These are phyloP conservation scores for Penicillium sclerotigenum DNA, from an alignment of 2,329 filamentous ascomycete genomes.

Conservation along the genomic window DNA sequence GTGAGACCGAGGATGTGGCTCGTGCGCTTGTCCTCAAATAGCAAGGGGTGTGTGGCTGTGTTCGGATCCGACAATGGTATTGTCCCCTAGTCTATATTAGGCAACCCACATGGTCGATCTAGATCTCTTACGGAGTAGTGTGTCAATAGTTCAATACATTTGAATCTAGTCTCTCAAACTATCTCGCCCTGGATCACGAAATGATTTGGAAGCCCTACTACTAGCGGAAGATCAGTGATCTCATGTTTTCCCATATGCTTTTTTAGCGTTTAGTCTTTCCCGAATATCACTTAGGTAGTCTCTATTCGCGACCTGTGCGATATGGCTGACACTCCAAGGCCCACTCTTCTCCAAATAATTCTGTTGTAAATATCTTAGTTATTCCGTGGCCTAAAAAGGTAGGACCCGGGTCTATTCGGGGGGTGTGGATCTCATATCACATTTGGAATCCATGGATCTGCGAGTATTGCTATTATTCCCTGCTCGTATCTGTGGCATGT, in stretches of 20 bases:
- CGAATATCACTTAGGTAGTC: neutral
- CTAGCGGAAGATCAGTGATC: conserved; percentile 5
- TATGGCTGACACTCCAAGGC: conserved; percentile 1
- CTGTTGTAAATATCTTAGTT: neutral
- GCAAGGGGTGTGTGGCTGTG: conserved; percentile 18
- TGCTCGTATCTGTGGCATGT: neutral
- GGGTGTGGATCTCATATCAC: conserved; percentile 5
- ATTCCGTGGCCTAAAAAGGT: neutral
- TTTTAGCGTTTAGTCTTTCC: neutral
- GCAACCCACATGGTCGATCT: conserved; percentile 2
- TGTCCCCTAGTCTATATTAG: neutral
- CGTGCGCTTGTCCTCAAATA: conserved; percentile 13
- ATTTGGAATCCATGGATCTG: neutral
- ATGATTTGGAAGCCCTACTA: conserved; percentile 19
- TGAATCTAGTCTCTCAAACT: neutral
- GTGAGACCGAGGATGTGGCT: conserved; percentile 22
- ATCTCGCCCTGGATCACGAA: conserved; percentile 4
- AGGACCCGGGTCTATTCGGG: conserved; percentile 5
- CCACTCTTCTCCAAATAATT: conserved; percentile 2
- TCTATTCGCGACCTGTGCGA: conserved; percentile 10
- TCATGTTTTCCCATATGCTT: neutral
- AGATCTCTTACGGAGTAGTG: neutral
- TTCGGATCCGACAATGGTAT: neutral
- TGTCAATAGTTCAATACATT: conserved; percentile 6
- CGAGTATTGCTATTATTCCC: neutral